Base-by-base conservation (phyloP, 345 rosid genomes). In the Stellera chamaejasme region DNA sequence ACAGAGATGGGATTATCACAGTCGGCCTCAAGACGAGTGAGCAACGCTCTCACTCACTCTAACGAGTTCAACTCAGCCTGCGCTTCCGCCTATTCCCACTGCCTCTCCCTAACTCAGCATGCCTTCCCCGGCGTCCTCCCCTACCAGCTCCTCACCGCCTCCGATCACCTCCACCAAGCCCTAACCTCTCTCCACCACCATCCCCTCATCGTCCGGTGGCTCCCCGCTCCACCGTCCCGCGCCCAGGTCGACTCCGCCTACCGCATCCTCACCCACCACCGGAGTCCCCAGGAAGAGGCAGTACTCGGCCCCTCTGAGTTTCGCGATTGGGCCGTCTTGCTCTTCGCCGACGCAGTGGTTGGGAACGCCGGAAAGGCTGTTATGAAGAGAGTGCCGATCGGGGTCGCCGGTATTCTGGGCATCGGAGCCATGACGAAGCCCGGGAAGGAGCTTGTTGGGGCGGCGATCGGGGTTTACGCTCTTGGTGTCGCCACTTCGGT, bases 401-500 rank as follows among this genome's bases (percentile, higher is more conserved):
- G 96, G 12, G 75, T 76, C 13, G 81, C 73, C 7, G 94, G 96
- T 41, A 88, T 88, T 32, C 76, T 77, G 27, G 98, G 95, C 27
- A 57, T 85, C 45, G 96, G 95, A 0, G 77, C 79, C 5, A 78
- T 69, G 54, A 73, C 84, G 45, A 71, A 84, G 69, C 61, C 81
- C 0, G 68, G 81, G 14, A 80, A 59, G 59, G 75, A 70, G 52
- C 36, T 83, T 10, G 56, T 83, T 15, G 96, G 88, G 15, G 72
- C 86, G 3, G 84, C 75, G 75, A 72, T 83, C 56, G 98, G 90
- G 36, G 73, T 75, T 4, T 91, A 87, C 76, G 88, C 92, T 10
- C 74, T 87, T 12, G 92, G 96, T 10, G 87, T 88, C 13, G 92
- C 79, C 2, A 69, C 92, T 57, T 85, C 95, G 11, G 69, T 88